Conservation (phyloP, 192 early-diverging fungal species). For the Oehlia diaphana region DNA sequence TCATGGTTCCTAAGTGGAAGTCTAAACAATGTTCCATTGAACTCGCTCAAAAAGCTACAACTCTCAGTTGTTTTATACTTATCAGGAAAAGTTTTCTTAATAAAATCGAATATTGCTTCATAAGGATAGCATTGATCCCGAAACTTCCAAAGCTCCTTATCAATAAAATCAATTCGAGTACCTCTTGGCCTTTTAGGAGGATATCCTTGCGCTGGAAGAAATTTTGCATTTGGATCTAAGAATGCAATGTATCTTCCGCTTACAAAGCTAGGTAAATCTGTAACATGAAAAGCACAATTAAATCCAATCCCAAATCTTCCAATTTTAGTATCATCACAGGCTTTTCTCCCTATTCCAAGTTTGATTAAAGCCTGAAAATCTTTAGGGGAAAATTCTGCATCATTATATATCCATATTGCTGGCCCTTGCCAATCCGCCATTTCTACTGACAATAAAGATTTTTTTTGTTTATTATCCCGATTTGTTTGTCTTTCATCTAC, state of each 20-base stretch:
- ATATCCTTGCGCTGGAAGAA: constrained; percentile 14
- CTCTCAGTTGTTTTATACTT: not conserved
- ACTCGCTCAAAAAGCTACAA: not conserved
- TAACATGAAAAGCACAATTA: constrained; percentile 23
- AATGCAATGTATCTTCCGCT: constrained; percentile 26
- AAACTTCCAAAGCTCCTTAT: not conserved
- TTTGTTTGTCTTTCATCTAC: constrained; percentile 1
- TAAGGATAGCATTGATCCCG: not conserved
- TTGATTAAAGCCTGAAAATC: constrained; percentile 21
- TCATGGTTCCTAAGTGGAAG: not conserved
- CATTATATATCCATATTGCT: constrained; percentile 33
- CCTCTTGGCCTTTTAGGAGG: not conserved
- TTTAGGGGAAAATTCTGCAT: constrained; percentile 18
- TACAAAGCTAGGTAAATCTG: constrained; percentile 29
- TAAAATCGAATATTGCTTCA: not conserved
- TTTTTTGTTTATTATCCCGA: not conserved
- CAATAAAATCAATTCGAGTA: not conserved
- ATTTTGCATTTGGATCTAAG: constrained; percentile 30
- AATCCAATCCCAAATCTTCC: constrained; percentile 14
- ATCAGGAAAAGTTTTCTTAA: not conserved
- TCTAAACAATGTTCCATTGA: not conserved
- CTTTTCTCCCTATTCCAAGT: constrained; percentile 28
- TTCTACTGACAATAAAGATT: not conserved
- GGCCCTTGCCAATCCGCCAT: constrained; percentile 34
- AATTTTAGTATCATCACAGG: not conserved